Evolutionary conservation across 2,329 filamentous ascomycete species (phyloP), one percentile per base, ranked within the genome.

Genomic region (Dendrostoma leiphaemia): DNA sequence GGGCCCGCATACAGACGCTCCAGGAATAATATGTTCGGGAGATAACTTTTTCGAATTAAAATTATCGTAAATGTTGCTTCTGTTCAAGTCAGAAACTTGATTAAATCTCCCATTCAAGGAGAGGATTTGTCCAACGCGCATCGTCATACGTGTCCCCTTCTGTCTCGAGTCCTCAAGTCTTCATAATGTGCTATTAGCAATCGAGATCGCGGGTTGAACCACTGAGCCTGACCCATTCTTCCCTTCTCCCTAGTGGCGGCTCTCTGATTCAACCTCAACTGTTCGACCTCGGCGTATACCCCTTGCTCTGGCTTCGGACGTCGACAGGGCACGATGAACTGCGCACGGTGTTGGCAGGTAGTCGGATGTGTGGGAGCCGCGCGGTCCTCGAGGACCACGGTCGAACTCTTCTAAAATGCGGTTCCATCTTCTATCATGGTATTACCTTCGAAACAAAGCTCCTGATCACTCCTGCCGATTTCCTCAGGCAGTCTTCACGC

Each of bases 331-430:
- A 46, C 23, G 31, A 34, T 19, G 49, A 46, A n/a, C n/a, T 26
- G 17, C 13, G 38, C 29, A 15, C 29, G 21, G 43, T 26, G 49
- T 35, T 29, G 53, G 53, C 38, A 56, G 51, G 40, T 43, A 47
- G 49, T 56, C 49, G 53, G 49, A 48, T 48, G 29, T 56, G 37
- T 48, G 53, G 53, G 49, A 56, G 53, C 43, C 41, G 31, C 29
- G 44, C 41, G 37, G 38, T 48, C 29, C 49, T 45, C 44, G 49
- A 44, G 44, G 43, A 38, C 44, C 49, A 26, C 34, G 32, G n/a
- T 45, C 49, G 49, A 56, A 51, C 35, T 45, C 53, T 48, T 52
- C 49, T 53, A 56, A 43, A 47, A 41, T 48, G 47, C 29, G 29
- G 17, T 19, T 15, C 17, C 38, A 37, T 15, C 26, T 28, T 56